Evolutionary conservation across 1,139 yeast genomes (phyloP).

Genomic region (Yamadazyma trypodendri): DNA sequence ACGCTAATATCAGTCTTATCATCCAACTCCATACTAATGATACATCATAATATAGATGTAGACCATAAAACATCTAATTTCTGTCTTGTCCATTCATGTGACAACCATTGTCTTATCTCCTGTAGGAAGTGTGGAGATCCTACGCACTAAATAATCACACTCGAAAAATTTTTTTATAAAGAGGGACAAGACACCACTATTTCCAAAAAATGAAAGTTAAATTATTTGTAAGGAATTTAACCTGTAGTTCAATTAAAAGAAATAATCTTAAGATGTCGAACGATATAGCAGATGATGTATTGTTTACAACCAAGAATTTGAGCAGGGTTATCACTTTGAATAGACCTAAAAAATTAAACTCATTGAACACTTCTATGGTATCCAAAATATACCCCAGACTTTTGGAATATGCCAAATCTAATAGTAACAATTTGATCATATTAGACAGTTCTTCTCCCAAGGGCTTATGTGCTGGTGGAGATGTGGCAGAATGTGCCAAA

Average conservation of each 20-base stretch:
- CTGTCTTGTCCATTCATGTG: no score
- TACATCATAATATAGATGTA: no score
- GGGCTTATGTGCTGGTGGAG: conserved; percentile 90
- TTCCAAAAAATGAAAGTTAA: conserved; percentile 6
- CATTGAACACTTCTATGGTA: conserved; percentile 80
- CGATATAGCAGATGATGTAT: conserved; percentile 43
- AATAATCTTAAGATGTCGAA: conserved; percentile 3
- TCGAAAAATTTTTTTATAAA: conserved; percentile 7
- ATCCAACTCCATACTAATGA: no score
- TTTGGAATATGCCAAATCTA: conserved; percentile 71
- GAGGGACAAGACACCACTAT: conserved; percentile 1
- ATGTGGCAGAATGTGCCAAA: conserved; percentile 74
- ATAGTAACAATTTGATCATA: conserved; percentile 61
- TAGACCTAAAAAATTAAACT: conserved; percentile 81
- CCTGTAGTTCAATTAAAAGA: conserved; percentile 3
- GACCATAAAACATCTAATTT: no score
- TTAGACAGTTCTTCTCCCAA: conserved; percentile 66
- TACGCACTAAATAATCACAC: conserved; percentile 7
- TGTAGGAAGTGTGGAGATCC: conserved; percentile 2
- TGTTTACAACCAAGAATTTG: conserved; percentile 59
- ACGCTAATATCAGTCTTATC: no score
- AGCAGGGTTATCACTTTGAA: conserved; percentile 78
- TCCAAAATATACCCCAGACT: conserved; percentile 71
- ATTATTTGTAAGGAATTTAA: conserved; percentile 3
- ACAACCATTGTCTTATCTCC: no score